A percentile compares a stretch with the other conserved stretches of the same genome.
phyloP scores from a whole-genome alignment of 305 asterid genomes.

The Solanum hybrid region DNA sequence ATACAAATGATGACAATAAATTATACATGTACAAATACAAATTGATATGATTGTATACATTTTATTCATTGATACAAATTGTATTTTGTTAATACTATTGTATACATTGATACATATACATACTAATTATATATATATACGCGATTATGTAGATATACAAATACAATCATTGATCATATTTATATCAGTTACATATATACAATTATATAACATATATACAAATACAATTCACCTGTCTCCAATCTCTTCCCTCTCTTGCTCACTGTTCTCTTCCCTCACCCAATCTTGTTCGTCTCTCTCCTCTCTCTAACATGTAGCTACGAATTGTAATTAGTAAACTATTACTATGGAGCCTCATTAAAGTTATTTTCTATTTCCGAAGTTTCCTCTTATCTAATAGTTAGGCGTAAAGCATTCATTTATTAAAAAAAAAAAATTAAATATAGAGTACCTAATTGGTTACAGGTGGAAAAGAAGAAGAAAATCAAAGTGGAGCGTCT shows the following conservation, averaged over 20 bases:
- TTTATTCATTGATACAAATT: no score
- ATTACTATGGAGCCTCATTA: neutral
- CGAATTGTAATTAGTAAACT: neutral
- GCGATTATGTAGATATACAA: no score
- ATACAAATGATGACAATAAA: neutral
- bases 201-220: no score
- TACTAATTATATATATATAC: no score
- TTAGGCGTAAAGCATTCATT: neutral
- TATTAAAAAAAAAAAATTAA: no score
- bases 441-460: neutral
- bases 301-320: neutral
- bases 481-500: constrained; percentile 27
- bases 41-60: neutral
- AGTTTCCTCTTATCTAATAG: neutral
- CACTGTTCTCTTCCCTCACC: neutral
- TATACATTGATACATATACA: neutral
- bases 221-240: neutral
- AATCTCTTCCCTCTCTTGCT: neutral
- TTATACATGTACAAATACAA: no score
- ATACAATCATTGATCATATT: neutral
- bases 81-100: neutral
- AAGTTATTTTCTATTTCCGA: no score
- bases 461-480: constrained; percentile 28
- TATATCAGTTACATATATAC: neutral
- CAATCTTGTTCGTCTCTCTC: neutral